phyloP scores from a whole-genome alignment of 2,329 filamentous ascomycete genomes.

The Amylocarpus encephaloides region DNA sequence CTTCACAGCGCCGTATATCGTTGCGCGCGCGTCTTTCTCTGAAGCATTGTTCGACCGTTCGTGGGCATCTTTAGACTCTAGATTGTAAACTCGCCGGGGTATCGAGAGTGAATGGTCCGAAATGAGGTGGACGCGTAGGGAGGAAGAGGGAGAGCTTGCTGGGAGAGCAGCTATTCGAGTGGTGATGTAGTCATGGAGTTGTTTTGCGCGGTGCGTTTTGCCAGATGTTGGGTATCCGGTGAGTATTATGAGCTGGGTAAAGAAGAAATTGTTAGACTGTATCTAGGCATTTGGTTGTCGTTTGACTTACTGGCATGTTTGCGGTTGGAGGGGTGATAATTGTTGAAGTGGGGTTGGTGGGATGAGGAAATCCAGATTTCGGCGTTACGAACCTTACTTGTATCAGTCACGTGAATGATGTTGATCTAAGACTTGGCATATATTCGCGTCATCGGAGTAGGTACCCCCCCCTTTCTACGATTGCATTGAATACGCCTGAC shows the following conservation, averaged over 20 bases:
- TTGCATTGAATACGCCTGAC: no score
- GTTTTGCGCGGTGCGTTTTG: constrained; percentile 35
- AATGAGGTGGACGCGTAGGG: constrained; percentile 64
- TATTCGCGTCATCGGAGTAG: no score
- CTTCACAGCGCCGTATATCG: constrained; percentile 72
- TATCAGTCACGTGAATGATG: background rate
- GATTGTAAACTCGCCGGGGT: constrained; percentile 63
- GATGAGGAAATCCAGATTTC: background rate
- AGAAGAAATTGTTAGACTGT: no score
- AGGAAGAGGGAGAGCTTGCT: constrained; percentile 28
- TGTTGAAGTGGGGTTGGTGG: background rate
- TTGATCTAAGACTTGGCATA: no score
- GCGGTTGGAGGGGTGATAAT: background rate
- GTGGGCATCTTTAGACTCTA: constrained; percentile 50
- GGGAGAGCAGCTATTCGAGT: constrained; percentile 38
- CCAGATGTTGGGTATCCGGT: constrained; percentile 63
- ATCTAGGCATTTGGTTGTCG: background rate
- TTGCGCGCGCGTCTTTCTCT: constrained; percentile 76
- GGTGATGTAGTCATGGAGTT: constrained; percentile 8
- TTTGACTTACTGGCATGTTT: constrained; percentile 1
- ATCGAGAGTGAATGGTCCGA: constrained; percentile 67
- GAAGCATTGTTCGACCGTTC: constrained; percentile 64
- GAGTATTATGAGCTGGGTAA: constrained; percentile 55
- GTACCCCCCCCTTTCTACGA: no score
- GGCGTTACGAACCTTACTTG: background rate